Evolutionary conservation across 306 rosid species (phyloP).

Genomic region (Alnus rubra): DNA sequence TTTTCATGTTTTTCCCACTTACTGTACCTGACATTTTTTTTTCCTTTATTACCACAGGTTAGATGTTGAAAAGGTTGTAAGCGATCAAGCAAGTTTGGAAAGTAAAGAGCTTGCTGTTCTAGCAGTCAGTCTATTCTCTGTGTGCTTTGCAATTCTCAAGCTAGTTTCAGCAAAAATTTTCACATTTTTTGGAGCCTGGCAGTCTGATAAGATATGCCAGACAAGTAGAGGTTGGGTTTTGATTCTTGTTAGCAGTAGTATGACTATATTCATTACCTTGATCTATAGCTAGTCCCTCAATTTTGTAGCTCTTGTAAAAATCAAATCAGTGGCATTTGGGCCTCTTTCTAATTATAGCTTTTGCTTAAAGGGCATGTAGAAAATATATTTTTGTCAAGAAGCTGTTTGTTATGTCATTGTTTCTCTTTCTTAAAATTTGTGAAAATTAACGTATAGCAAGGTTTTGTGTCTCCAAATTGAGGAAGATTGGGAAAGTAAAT

Average conservation of each 20-base stretch:
- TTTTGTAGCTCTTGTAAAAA: slow-evolving; percentile 25
- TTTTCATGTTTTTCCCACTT: not conserved
- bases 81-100: slow-evolving; percentile 62
- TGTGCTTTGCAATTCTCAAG: slow-evolving; percentile 61
- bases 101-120: slow-evolving; percentile 69
- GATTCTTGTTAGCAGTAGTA: slow-evolving; percentile 58
- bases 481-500: no score
- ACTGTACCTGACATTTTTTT: slow-evolving; percentile 3
- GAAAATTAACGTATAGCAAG: no score
- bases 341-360: slow-evolving; percentile 16
- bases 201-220: slow-evolving; percentile 36
- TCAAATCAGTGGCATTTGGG: not conserved
- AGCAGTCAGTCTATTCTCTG: slow-evolving; percentile 60
- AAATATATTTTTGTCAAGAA: not conserved
- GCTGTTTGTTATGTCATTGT: no score
- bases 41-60: slow-evolving; percentile 42
- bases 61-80: slow-evolving; percentile 50
- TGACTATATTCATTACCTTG: slow-evolving; percentile 55
- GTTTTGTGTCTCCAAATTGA: no score
- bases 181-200: slow-evolving; percentile 40
- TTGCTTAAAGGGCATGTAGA: slow-evolving; percentile 1
- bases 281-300: slow-evolving; percentile 46
- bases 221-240: slow-evolving; percentile 66
- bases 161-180: slow-evolving; percentile 44
- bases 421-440: no score